Conservation (phyloP, 805 yeast genomes). For the Wickerhamiella kurtzmanii region DNA sequence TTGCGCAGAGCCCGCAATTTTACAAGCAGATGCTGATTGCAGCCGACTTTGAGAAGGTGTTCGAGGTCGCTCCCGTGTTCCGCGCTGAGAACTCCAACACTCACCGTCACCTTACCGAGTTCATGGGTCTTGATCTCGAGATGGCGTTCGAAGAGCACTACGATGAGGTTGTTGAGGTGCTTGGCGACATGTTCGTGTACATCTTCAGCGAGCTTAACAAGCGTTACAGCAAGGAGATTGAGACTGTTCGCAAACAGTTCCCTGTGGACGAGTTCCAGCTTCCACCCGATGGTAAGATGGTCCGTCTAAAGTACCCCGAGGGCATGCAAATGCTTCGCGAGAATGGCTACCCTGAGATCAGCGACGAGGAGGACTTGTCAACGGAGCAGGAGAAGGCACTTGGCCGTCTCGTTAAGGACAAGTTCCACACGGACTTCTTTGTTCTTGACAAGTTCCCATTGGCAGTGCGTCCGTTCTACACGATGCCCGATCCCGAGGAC, state of each 20-base stretch:
- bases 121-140: constrained; percentile 92
- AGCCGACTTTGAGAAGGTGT: constrained; percentile 92
- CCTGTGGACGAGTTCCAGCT: constrained; percentile 96
- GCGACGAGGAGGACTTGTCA: constrained; percentile 72
- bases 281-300: constrained; percentile 91
- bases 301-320: constrained; percentile 74
- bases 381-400: constrained; percentile 91
- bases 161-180: constrained; percentile 64
- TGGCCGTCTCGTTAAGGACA: constrained; percentile 82
- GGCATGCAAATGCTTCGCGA: constrained; percentile 79
- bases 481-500: constrained; percentile 95
- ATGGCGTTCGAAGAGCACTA: constrained; percentile 98
- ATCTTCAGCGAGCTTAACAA: constrained; percentile 72
- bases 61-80: constrained; percentile 94
- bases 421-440: constrained; percentile 95
- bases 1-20: constrained; percentile 97
- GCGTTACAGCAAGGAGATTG: constrained; percentile 75
- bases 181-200: constrained; percentile 67
- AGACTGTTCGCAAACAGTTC: constrained; percentile 78
- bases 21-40: constrained; percentile 97
- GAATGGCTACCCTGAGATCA: constrained; percentile 67
- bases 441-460: constrained; percentile 97
- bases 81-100: constrained; percentile 99
- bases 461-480: constrained; percentile 94
- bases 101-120: constrained; percentile 98